Evolutionary conservation across 441 rosid species (phyloP), one percentile per base, ranked within the genome.

Genomic region (Pelargonium citronellum): DNA sequence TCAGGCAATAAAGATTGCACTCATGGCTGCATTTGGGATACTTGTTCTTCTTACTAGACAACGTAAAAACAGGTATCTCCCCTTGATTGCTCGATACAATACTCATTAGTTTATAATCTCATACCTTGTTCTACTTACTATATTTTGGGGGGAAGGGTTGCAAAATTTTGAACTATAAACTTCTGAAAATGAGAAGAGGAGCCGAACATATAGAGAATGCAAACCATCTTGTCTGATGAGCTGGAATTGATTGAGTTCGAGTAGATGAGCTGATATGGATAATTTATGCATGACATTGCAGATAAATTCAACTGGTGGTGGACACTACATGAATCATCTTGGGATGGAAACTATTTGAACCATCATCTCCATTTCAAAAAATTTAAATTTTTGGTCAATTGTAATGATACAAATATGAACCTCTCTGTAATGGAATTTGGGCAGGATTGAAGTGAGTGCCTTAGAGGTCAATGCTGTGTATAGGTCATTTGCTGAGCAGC

Each of bases 21-120:
- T 89, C 77, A 87, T 87, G 81, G 84, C 79, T 41, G 94, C 96
- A 7, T 94, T 91, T 78, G 97, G 90, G 73, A 71, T 88, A 43
- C 85, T 94, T 64, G 96, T 91, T 78, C 71, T 91, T 71, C 76
- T 91, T 73, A 89, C 97, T 16, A 82, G 97, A 75, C 83, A 88
- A 82, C 73, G 82, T 79, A 84, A 78, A 24, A 66, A 65, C 79
- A 73, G 88, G 95, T 86, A 75, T 53, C 13, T 15, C 41, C 16
- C 30, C 27, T 12, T 10, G 15, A 51, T 34, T 34, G 39, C 1
- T 0, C 39, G 5, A 34, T 34, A 34, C 39, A 34, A 34, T 34
- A 34, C 1, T 34, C 39, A 34, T 34, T 34, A 34, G 39, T 34
- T 34, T 34, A 34, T 34, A 34, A 34, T 34, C 39, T 34, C 39